A percentile compares a stretch with the other conserved stretches of the same genome.
Evolutionary conservation across 371 early-diverging fungal species (phyloP).

Genomic region (Mucor plumbeus): DNA sequence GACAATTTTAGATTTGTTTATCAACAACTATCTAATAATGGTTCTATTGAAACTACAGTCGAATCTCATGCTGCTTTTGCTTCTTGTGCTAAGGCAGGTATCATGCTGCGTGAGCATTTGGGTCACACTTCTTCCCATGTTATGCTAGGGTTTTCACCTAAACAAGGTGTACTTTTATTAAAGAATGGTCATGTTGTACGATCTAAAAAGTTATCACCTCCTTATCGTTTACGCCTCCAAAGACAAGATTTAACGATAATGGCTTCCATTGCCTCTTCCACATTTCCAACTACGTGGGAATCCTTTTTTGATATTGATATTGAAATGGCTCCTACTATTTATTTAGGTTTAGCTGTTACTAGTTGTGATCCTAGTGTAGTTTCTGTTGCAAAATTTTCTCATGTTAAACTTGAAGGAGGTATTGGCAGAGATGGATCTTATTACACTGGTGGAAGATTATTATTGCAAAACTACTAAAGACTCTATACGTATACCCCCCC

Average conservation of each 20-base stretch:
- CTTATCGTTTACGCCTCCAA: conserved; percentile 38
- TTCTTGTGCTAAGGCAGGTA: conserved; percentile 45
- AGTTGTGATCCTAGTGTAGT: conserved; percentile 45
- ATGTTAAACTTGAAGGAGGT: conserved; percentile 34
- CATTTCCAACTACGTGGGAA: conserved; percentile 20
- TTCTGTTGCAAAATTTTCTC: conserved; percentile 42
- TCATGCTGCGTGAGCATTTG: conserved; percentile 46
- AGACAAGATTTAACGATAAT: conserved; percentile 16
- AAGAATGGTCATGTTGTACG: conserved; percentile 26
- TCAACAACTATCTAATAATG: conserved; percentile 32
- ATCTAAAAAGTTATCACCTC: conserved; percentile 27
- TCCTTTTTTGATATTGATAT: conserved; percentile 20
- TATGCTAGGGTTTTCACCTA: conserved; percentile 39
- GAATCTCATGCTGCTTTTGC: conserved; percentile 46
- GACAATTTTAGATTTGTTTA: conserved; percentile 46
- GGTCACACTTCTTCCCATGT: conserved; percentile 36
- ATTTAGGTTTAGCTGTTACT: conserved; percentile 43
- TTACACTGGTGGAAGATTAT: not conserved
- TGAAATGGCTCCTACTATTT: conserved; percentile 34
- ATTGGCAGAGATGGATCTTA: conserved; percentile 34
- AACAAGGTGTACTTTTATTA: conserved; percentile 39
- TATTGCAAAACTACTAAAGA: not conserved
- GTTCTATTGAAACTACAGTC: conserved; percentile 30
- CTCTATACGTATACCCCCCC: not conserved
- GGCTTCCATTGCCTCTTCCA: conserved; percentile 8